Conservation (phyloP, 176 grass and related monocot genomes). For the Oryza nivara region DNA sequence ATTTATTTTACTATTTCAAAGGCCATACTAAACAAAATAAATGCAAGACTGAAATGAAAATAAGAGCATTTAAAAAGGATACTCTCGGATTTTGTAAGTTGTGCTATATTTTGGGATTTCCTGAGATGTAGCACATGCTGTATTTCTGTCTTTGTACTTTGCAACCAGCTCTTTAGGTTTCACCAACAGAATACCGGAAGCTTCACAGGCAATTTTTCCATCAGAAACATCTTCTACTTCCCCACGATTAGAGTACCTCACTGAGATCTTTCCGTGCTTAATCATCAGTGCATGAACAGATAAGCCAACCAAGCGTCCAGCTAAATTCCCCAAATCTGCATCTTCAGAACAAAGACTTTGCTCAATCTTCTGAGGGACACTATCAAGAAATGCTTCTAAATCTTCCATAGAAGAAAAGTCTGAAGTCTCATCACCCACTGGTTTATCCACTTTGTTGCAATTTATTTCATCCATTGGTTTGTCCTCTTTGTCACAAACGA, state of each 20-base stretch:
- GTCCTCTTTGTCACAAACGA: slow-evolving; percentile 32
- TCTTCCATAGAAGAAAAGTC: slow-evolving; percentile 64
- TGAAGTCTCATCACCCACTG: slow-evolving; percentile 28
- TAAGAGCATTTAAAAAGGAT: slow-evolving; percentile 60
- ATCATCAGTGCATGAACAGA: slow-evolving; percentile 62
- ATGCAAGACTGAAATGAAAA: slow-evolving; percentile 31
- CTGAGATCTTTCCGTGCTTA: slow-evolving; percentile 51
- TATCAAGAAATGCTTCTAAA: slow-evolving; percentile 68
- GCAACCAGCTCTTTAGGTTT: slow-evolving; percentile 82
- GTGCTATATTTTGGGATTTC: slow-evolving; percentile 44
- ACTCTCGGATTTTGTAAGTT: slow-evolving; percentile 86
- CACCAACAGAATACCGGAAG: slow-evolving; percentile 66
- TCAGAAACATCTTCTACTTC: slow-evolving; percentile 48
- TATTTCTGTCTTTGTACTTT: slow-evolving; percentile 61
- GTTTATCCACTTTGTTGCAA: slow-evolving; percentile 28
- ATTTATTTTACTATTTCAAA: neutral
- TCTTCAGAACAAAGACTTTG: slow-evolving; percentile 69
- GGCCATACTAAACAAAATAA: slow-evolving; percentile 37
- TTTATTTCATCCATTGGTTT: slow-evolving; percentile 42
- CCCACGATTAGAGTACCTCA: slow-evolving; percentile 37
- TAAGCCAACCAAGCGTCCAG: slow-evolving; percentile 73
- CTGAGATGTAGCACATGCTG: slow-evolving; percentile 34
- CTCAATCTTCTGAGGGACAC: slow-evolving; percentile 83
- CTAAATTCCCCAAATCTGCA: slow-evolving; percentile 72
- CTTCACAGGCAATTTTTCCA: slow-evolving; percentile 52